A percentile compares a stretch with the other conserved stretches of the same genome.
Conservation (phyloP, 2,329 filamentous ascomycete genomes). For the Dissoconium aciculare region DNA sequence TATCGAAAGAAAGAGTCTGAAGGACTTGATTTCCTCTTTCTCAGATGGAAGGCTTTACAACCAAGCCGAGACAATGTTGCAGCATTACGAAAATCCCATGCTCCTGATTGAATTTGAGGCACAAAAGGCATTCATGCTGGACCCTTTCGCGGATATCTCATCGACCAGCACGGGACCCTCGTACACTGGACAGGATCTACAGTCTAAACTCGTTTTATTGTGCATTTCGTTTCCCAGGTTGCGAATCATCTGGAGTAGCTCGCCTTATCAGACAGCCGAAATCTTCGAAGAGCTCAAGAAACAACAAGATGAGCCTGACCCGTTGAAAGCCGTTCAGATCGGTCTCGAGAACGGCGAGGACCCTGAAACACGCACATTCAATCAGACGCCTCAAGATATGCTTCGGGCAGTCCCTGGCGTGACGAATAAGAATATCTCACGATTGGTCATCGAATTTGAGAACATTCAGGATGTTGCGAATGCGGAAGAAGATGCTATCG, state of each 20-base stretch:
- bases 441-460: slow-evolving; percentile 55
- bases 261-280: slow-evolving; percentile 89
- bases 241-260: slow-evolving; percentile 84
- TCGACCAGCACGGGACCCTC: slow-evolving; percentile 50
- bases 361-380: slow-evolving; percentile 52
- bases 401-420: slow-evolving; percentile 71
- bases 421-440: slow-evolving; percentile 60
- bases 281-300: slow-evolving; percentile 92
- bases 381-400: slow-evolving; percentile 81
- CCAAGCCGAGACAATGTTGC: slow-evolving; percentile 86
- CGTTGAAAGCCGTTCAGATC: slow-evolving; percentile 67
- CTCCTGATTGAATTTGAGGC: slow-evolving; percentile 96
- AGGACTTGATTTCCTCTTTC: slow-evolving; percentile 82
- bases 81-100: slow-evolving; percentile 79
- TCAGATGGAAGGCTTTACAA: slow-evolving; percentile 81
- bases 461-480: slow-evolving; percentile 75
- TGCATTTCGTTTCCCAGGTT: slow-evolving; percentile 83
- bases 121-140: slow-evolving; percentile 91
- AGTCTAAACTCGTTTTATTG: slow-evolving; percentile 80
- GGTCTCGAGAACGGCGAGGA: slow-evolving; percentile 51
- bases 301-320: slow-evolving; percentile 78
- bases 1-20: slow-evolving; percentile 85
- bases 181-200: slow-evolving; percentile 56
- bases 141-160: slow-evolving; percentile 35
- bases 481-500: slow-evolving; percentile 59